Conservation (phyloP, 2,329 filamentous ascomycete species). For the Calcarisporium arbuscula region DNA sequence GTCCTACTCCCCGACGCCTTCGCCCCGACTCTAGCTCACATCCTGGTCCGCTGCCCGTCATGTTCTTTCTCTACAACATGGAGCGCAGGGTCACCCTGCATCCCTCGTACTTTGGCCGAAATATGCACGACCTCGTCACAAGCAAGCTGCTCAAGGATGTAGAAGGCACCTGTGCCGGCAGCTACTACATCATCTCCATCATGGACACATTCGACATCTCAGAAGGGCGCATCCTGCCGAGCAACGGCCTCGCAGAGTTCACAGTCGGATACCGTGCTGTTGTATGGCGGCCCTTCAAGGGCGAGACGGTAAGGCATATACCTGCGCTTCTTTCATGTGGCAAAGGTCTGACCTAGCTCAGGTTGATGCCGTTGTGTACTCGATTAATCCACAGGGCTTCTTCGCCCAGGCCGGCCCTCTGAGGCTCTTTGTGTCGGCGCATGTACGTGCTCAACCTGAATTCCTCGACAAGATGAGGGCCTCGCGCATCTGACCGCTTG, state of each 20-base stretch:
- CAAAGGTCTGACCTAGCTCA: conserved; percentile 36
- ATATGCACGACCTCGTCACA: conserved; percentile 87
- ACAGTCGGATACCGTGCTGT: conserved; percentile 93
- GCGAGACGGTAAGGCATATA: conserved; percentile 74
- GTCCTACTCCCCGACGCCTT: too few relatives aligned
- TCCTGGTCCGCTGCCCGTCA: conserved; percentile 44
- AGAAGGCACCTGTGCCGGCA: conserved; percentile 90
- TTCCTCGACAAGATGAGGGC: not conserved
- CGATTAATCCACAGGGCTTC: conserved; percentile 87
- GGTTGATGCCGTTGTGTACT: conserved; percentile 91
- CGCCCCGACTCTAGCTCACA: too few relatives aligned
- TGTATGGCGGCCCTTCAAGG: conserved; percentile 96
- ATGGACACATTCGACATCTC: conserved; percentile 96
- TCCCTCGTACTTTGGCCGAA: conserved; percentile 92
- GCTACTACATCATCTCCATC: conserved; percentile 96
- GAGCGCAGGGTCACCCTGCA: conserved; percentile 92
- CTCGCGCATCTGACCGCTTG: not conserved
- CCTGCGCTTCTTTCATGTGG: conserved; percentile 9
- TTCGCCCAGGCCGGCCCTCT: conserved; percentile 78
- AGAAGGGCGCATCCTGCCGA: conserved; percentile 84
- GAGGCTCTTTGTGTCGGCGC: conserved; percentile 71
- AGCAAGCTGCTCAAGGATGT: conserved; percentile 87
- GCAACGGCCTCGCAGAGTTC: conserved; percentile 88
- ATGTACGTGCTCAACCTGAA: conserved; percentile 49
- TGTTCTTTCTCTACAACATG: conserved; percentile 99